Evolutionary conservation across 345 rosid species (phyloP), one percentile per base, ranked within the genome.

Genomic region (Citrus glauca): DNA sequence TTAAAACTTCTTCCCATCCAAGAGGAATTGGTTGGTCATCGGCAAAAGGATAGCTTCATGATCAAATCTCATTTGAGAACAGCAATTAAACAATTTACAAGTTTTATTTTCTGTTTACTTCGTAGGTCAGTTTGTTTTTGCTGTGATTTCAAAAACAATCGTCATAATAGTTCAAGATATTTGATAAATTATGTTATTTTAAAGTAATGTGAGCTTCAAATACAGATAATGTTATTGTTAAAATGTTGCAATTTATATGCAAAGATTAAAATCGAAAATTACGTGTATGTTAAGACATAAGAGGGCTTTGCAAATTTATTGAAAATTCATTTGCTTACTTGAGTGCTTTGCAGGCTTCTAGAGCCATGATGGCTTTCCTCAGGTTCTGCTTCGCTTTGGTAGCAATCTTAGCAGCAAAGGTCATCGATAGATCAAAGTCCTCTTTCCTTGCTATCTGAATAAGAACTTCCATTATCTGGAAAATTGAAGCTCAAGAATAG

Each of bases 341-440:
- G 83, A 86, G 87, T 68, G 87, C 85, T 84, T 85, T 91, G 87
- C 96, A 87, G 50, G 96, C 92, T 82, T 91, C 92, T 28, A 90
- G 92, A 71, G 90, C 91, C 93, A 87, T 90, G 81, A 90, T 86
- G 75, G 92, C 93, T 79, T 83, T 82, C 77, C 93, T 86, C 71
- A 88, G 60, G 77, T 88, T 85, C 81, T 89, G 91, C 85, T 88
- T 87, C 32, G 93, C 87, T 81, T 87, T 90, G 25, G 89, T 66
- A 7, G 92, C 92, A 73, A 88, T 87, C 78, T 85, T 90, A 35
- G 90, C 87, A 27, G 93, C 92, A 71, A 91, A 91, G 59, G 77
- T 88, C 92, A 79, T 83, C 4, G 92, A 78, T 32, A 91, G 88
- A 70, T 91, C 91, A 73, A 91, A 83, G 17, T 87, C 87, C 78